Evolutionary conservation across 2,329 filamentous ascomycete species (phyloP).

Genomic region (Kalmusia sp.): DNA sequence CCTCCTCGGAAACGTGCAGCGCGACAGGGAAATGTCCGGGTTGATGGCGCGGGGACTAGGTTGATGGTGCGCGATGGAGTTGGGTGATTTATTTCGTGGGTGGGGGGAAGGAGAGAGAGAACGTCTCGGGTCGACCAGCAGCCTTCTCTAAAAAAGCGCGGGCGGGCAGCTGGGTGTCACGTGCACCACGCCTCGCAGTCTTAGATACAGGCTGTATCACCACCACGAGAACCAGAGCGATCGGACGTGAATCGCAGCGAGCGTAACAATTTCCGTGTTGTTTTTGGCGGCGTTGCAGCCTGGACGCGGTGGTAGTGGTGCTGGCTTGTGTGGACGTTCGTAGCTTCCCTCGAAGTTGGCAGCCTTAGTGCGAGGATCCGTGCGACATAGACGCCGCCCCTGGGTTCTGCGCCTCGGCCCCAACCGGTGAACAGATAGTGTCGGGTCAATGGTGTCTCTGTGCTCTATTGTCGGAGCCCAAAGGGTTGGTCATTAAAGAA

Average conservation of each 20-base stretch:
- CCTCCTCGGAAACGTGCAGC: slow-evolving; percentile 28
- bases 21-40: slow-evolving; percentile 33
- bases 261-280: slow-evolving; percentile 14
- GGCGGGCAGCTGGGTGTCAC: slow-evolving; percentile 14
- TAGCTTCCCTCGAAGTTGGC: slow-evolving; percentile 24
- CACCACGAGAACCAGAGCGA: slow-evolving; percentile 22
- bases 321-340: slow-evolving; percentile 27
- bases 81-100: slow-evolving; percentile 39
- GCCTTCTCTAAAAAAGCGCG: slow-evolving; percentile 11
- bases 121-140: slow-evolving; percentile 22
- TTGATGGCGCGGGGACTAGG: slow-evolving; percentile 39
- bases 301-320: slow-evolving; percentile 16
- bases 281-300: slow-evolving; percentile 30
- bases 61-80: slow-evolving; percentile 47
- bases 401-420: slow-evolving; percentile 6
- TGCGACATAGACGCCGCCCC: slow-evolving; percentile 4
- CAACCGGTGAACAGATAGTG: not conserved
- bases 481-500: not conserved
- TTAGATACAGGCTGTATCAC: slow-evolving; percentile 18
- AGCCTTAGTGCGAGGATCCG: slow-evolving; percentile 23
- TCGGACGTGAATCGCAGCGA: slow-evolving; percentile 26
- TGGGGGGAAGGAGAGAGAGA: slow-evolving; percentile 6
- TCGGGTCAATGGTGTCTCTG: not conserved
- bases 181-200: slow-evolving; percentile 18
- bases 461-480: not conserved